phyloP scores from a whole-genome alignment of 208 protist genomes.

The Leishmania tropica region DNA sequence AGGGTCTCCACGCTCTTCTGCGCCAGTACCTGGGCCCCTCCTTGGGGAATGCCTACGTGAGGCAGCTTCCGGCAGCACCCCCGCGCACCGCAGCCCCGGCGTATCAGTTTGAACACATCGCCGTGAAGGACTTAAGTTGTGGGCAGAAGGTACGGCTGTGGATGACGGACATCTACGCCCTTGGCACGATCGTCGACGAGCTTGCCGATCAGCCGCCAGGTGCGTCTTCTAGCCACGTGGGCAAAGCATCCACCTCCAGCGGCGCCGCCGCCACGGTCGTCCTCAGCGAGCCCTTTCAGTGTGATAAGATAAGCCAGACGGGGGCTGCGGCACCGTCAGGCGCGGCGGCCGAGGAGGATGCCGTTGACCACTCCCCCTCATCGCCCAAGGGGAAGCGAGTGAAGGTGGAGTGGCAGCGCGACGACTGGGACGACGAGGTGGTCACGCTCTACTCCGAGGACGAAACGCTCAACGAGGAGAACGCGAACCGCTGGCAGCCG shows the following conservation, averaged over 20 bases:
- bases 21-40: conserved; percentile 58
- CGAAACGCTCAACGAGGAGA: conserved; percentile 67
- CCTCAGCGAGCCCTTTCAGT: not conserved
- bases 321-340: conserved; percentile 14
- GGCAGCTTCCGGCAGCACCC: conserved; percentile 45
- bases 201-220: conserved; percentile 6
- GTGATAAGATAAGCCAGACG: not conserved
- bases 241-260: not conserved
- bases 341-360: not conserved
- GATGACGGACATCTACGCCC: conserved; percentile 88
- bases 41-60: conserved; percentile 45
- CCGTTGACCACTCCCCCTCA: not conserved
- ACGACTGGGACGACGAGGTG: conserved; percentile 83
- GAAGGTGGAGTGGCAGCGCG: conserved; percentile 74
- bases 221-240: not conserved
- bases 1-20: conserved; percentile 45
- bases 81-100: conserved; percentile 25
- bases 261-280: not conserved
- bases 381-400: conserved; percentile 23
- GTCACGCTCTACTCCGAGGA: conserved; percentile 78
- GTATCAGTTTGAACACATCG: conserved; percentile 47
- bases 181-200: conserved; percentile 53
- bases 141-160: conserved; percentile 86
- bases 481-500: conserved; percentile 83
- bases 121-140: conserved; percentile 30